Evolutionary conservation across 331 rosid genomes (phyloP), one percentile per base, ranked within the genome.

Genomic region (Acacia pycnantha): DNA sequence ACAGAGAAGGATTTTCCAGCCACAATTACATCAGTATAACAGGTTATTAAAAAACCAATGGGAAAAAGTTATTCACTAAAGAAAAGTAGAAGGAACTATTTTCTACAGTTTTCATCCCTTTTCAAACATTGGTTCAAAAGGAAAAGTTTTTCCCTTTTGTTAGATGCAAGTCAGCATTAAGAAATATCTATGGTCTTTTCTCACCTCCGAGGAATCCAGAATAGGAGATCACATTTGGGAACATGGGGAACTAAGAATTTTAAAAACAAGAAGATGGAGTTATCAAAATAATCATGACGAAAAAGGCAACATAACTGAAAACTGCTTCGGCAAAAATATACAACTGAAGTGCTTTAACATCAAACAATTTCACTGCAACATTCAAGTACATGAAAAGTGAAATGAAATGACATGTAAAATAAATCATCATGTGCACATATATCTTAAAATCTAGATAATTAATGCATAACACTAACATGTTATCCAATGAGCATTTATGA

Each of bases 331-430:
- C 54, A 10, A n/a, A 58, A 58, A 58, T 9, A 59, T 69, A 35
- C 41, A 69, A n/a, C 48, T 33, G 8, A 41, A 70, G n/a, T 61
- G 44, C 58, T 71, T 69, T 29, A 53, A n/a, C 54, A 50, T 61
- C 35, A 80, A 79, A 61, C 27, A 73, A 3, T 9, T 12, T 67
- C 40, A 35, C 74, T 46, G 68, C 77, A 83, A 67, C 8, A 75
- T 6, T 14, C 7, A 40, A 33, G 43, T 37, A 75, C 40, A 19
- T 50, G 59, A 18, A 41, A 76, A 18, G 71, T 76, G 58, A 76
- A 61, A 61, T 18, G 61, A 61, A n/a, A 26, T 27, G 71, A 50
- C 58, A 51, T 18, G 22, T 51, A 77, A 5, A 41, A 69, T 26
- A 40, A 2, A 1, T 74, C 31, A 27, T 50, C 43, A n/a, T 40